Percentiles rank a stretch among this genome's conserved stretches.
These are phyloP conservation scores for Diaporthe batatas DNA, from an alignment of 2,329 filamentous ascomycete species.

Conservation along the genomic window DNA sequence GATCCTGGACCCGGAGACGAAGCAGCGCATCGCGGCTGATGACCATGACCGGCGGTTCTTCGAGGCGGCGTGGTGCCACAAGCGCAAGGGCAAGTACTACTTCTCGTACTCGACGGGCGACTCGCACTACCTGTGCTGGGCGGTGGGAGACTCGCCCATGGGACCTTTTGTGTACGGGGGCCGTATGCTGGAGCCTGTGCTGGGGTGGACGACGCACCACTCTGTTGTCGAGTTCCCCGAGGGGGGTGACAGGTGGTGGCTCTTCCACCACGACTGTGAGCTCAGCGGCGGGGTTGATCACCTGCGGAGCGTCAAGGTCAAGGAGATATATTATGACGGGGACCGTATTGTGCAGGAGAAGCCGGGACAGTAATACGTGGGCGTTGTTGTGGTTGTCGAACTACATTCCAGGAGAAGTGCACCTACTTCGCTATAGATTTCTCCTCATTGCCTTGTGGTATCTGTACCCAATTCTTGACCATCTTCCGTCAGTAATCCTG, in stretches of 20 bases:
- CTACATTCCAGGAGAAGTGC: too few relatives aligned
- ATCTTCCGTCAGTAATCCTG: slow-evolving; percentile 73
- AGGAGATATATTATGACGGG: slow-evolving; percentile 79
- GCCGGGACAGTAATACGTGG: slow-evolving; percentile 41
- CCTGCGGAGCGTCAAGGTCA: slow-evolving; percentile 79
- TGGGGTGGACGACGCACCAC: slow-evolving; percentile 87
- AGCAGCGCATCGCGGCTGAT: slow-evolving; percentile 70
- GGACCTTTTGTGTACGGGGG: slow-evolving; percentile 82
- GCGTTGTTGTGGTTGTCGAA: too few relatives aligned
- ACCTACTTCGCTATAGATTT: too few relatives aligned
- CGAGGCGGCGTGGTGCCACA: slow-evolving; percentile 85
- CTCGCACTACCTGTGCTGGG: slow-evolving; percentile 81
- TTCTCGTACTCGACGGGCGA: slow-evolving; percentile 85
- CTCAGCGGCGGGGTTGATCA: slow-evolving; percentile 78
- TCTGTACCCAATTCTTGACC: too few relatives aligned
- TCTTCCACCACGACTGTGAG: slow-evolving; percentile 83
- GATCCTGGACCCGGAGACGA: slow-evolving; percentile 74
- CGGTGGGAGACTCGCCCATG: slow-evolving; percentile 71
- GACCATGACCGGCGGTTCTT: slow-evolving; percentile 84
- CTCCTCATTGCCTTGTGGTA: too few relatives aligned
- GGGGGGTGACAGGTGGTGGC: slow-evolving; percentile 71
- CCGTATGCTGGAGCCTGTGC: slow-evolving; percentile 79
- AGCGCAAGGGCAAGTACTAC: slow-evolving; percentile 77
- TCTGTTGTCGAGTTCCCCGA: slow-evolving; percentile 78
- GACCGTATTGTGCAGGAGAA: slow-evolving; percentile 67